Percentiles rank a stretch among this genome's conserved stretches.
Evolutionary conservation across 2,329 filamentous ascomycete genomes (phyloP).

Genomic region (Chaetoscypha palmicola): DNA sequence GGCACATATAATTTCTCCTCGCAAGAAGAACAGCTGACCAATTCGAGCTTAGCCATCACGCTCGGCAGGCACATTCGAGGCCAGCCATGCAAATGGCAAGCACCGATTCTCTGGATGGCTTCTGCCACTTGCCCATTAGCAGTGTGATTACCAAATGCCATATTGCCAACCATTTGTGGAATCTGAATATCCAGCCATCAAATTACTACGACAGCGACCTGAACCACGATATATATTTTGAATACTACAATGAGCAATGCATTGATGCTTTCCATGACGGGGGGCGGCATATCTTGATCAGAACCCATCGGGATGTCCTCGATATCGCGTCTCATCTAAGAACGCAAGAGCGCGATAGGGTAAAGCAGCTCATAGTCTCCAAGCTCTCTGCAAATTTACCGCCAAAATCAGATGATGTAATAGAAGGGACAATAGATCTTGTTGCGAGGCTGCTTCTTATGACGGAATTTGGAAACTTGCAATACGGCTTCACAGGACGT

Average conservation of each 20-base stretch:
- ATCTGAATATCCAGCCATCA: neutral
- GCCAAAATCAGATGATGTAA: slow-evolving; percentile 1
- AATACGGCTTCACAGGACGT: slow-evolving; percentile 8
- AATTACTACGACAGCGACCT: neutral
- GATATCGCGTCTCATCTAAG: slow-evolving; percentile 4
- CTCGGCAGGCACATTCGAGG: neutral
- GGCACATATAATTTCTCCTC: too few relatives aligned
- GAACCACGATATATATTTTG: slow-evolving; percentile 10
- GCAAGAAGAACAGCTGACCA: too few relatives aligned
- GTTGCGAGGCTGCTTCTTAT: slow-evolving; percentile 10
- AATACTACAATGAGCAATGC: slow-evolving; percentile 12
- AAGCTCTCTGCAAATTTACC: neutral
- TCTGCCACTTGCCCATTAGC: neutral
- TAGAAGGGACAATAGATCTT: slow-evolving; percentile 12
- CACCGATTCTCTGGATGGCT: neutral
- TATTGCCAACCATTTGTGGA: slow-evolving; percentile 8
- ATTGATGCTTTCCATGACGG: slow-evolving; percentile 7
- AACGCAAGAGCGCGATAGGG: neutral
- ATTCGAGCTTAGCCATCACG: neutral
- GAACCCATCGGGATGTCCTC: slow-evolving; percentile 7
- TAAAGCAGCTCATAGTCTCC: slow-evolving; percentile 2
- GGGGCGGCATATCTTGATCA: slow-evolving; percentile 2
- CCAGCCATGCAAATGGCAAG: neutral
- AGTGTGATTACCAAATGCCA: slow-evolving; percentile 5
- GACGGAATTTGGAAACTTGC: slow-evolving; percentile 9